A percentile compares a stretch with the other conserved stretches of the same genome.
Conservation (phyloP, 2,329 filamentous ascomycete species). For the Phyllosticta paracitricarpa region DNA sequence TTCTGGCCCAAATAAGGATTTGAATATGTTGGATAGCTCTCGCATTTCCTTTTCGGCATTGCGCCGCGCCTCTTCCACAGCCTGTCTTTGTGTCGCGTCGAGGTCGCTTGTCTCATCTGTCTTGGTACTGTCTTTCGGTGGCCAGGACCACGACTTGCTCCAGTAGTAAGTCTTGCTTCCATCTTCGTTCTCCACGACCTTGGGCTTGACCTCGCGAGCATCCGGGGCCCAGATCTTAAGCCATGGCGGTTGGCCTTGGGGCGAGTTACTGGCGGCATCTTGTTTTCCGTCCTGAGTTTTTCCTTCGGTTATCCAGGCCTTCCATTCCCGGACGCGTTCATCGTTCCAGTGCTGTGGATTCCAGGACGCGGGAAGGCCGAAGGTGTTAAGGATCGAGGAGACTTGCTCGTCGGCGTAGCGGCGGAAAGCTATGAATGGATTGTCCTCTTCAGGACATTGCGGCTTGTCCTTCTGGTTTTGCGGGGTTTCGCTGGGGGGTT, state of each 20-base stretch:
- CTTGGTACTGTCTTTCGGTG: background rate
- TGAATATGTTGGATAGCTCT: background rate
- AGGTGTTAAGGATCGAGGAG: conserved; percentile 42
- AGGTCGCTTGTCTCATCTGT: background rate
- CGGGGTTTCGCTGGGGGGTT: background rate
- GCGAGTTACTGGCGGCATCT: background rate
- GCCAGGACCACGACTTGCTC: conserved; percentile 7
- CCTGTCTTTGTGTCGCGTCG: background rate
- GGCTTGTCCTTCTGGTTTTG: conserved; percentile 23
- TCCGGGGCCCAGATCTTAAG: background rate
- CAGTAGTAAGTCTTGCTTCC: conserved; percentile 8
- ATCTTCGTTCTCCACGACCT: conserved; percentile 4
- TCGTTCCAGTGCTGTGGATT: conserved; percentile 16
- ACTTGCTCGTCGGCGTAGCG: conserved; percentile 51
- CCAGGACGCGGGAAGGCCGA: conserved; percentile 32
- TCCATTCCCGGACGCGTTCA: background rate
- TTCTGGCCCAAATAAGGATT: background rate
- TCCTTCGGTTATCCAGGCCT: background rate
- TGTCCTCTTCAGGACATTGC: background rate
- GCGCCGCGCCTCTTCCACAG: background rate
- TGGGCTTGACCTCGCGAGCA: conserved; percentile 5
- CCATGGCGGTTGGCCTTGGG: background rate
- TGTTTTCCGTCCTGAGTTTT: background rate
- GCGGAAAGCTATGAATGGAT: conserved; percentile 50
- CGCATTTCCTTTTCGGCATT: conserved; percentile 6